A percentile compares a stretch with the other conserved stretches of the same genome.
Evolutionary conservation across 345 rosid genomes (phyloP).

Genomic region (Eucalyptus virginea): DNA sequence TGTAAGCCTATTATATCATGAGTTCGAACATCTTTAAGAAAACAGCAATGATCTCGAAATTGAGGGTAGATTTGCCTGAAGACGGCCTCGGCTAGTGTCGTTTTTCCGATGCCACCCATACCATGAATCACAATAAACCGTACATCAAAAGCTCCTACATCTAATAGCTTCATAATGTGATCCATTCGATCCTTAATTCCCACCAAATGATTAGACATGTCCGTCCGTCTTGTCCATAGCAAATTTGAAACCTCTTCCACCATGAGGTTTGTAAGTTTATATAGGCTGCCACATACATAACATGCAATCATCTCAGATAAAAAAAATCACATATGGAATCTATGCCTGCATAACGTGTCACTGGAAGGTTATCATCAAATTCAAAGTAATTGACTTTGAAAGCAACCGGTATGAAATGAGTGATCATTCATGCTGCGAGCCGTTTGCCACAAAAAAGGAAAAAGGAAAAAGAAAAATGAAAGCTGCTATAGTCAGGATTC

Average conservation of each 20-base stretch:
- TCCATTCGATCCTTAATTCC: background rate
- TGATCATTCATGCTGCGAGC: too few relatives aligned
- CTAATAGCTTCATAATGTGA: background rate
- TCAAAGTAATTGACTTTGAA: too few relatives aligned
- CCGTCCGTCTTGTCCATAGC: background rate
- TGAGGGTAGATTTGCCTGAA: background rate
- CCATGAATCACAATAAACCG: background rate
- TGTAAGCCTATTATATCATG: background rate
- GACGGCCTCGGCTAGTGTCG: accelerated
- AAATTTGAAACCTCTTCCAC: background rate
- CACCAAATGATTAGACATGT: background rate
- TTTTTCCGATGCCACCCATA: background rate
- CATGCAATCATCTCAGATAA: background rate
- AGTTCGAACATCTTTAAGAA: background rate
- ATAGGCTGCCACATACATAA: background rate
- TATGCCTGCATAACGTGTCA: too few relatives aligned
- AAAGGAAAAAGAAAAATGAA: too few relatives aligned
- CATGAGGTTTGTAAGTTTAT: accelerated
- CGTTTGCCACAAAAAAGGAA: too few relatives aligned
- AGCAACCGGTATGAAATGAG: too few relatives aligned
- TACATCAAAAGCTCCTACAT: background rate
- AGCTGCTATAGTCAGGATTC: too few relatives aligned
- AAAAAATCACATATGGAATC: too few relatives aligned
- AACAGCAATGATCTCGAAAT: accelerated
- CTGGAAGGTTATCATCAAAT: too few relatives aligned